A percentile compares a stretch with the other conserved stretches of the same genome.
Conservation (phyloP, 2,329 filamentous ascomycete species). For the Colletotrichum lupini region DNA sequence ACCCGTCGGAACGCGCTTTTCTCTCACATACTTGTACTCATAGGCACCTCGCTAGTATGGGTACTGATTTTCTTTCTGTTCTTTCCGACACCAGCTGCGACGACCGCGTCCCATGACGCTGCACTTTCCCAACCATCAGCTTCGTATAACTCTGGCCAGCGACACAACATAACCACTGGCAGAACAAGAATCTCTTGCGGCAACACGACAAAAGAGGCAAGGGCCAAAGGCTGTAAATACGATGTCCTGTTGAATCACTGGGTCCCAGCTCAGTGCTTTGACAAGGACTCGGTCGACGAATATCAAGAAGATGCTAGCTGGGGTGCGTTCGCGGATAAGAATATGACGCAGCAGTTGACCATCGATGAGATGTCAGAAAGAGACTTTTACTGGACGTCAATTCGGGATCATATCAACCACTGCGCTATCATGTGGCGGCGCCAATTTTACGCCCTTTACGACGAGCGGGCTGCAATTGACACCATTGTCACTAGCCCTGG, state of each 20-base stretch:
- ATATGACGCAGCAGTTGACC: slow-evolving; percentile 36
- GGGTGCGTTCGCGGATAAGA: slow-evolving; percentile 39
- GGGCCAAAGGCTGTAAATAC: slow-evolving; percentile 37
- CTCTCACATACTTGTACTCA: slow-evolving; percentile 35
- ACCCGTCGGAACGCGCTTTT: slow-evolving; percentile 24
- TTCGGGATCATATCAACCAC: slow-evolving; percentile 42
- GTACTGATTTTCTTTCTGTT: slow-evolving; percentile 35
- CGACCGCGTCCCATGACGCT: neutral
- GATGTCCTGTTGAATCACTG: slow-evolving; percentile 42
- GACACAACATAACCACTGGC: slow-evolving; percentile 38
- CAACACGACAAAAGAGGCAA: slow-evolving; percentile 36
- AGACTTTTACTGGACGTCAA: slow-evolving; percentile 39
- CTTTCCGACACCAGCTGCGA: slow-evolving; percentile 8
- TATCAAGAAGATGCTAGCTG: slow-evolving; percentile 41
- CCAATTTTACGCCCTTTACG: slow-evolving; percentile 40
- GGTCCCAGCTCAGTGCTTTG: slow-evolving; percentile 39
- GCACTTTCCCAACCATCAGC: neutral
- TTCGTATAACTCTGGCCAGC: neutral
- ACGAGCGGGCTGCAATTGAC: slow-evolving; percentile 38
- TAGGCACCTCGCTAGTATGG: slow-evolving; percentile 40
- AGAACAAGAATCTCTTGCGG: slow-evolving; percentile 37
- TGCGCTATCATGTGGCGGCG: slow-evolving; percentile 42
- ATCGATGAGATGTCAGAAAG: slow-evolving; percentile 39
- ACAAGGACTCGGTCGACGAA: slow-evolving; percentile 40
- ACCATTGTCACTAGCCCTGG: slow-evolving; percentile 38